phyloP scores from a whole-genome alignment of 345 rosid genomes.

The Pseudoturritis turrita region DNA sequence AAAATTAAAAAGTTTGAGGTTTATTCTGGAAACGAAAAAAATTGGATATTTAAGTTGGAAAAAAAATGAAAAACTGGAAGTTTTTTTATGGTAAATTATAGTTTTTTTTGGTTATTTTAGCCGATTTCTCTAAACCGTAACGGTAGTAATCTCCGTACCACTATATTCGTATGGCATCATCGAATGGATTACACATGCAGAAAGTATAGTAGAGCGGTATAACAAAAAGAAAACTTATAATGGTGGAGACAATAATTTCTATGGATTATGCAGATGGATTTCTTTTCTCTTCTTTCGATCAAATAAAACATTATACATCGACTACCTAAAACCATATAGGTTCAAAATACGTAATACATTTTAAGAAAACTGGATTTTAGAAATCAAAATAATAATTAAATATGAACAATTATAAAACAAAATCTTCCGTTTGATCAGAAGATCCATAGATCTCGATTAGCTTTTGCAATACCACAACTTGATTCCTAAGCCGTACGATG shows the following conservation, averaged over 20 bases:
- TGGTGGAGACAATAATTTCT: not conserved
- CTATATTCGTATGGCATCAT: too few relatives aligned
- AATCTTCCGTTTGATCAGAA: constrained; percentile 14
- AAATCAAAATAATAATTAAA: constrained; percentile 3
- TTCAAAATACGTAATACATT: constrained; percentile 4
- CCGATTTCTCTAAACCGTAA: too few relatives aligned
- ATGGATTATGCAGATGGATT: not conserved
- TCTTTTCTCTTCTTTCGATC: not conserved
- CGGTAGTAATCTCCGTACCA: too few relatives aligned
- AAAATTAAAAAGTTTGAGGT: too few relatives aligned
- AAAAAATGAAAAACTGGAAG: too few relatives aligned
- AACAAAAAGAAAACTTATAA: too few relatives aligned
- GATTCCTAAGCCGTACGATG: constrained; percentile 60
- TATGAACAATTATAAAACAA: constrained; percentile 29
- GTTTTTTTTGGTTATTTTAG: too few relatives aligned
- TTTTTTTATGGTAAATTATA: too few relatives aligned
- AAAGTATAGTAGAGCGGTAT: too few relatives aligned
- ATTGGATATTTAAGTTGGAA: too few relatives aligned
- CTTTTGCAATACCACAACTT: constrained; percentile 59
- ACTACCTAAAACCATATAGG: constrained; percentile 22
- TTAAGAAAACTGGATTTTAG: not conserved
- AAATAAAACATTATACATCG: constrained; percentile 16
- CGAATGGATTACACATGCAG: too few relatives aligned
- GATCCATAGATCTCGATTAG: constrained; percentile 65
- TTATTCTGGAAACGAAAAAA: too few relatives aligned